Percentiles rank a stretch among this genome's conserved stretches.
phyloP scores from a whole-genome alignment of 2,329 filamentous ascomycete genomes.

The Aspergillus aculeatinus region DNA sequence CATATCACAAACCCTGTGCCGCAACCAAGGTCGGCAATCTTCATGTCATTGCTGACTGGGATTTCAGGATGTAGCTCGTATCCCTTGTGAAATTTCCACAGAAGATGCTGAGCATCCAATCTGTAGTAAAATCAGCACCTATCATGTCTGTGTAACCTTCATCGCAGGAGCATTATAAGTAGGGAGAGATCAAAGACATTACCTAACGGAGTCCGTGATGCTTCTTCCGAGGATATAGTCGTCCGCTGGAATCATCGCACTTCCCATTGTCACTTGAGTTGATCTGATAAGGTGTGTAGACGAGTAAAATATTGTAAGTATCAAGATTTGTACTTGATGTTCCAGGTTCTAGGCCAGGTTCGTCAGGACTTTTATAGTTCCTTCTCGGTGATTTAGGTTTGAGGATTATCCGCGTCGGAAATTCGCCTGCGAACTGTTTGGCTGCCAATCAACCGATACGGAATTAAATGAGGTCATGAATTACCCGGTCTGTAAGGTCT shows the following conservation, averaged over 20 bases:
- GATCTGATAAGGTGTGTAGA: too few species aligned
- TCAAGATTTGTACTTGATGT: too few species aligned
- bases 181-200: background rate
- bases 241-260: background rate
- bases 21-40: background rate
- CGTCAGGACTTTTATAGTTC: background rate
- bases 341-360: background rate
- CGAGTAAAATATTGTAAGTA: too few species aligned
- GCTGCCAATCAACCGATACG: background rate
- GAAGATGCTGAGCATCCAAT: constrained; percentile 15
- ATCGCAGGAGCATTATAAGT: background rate
- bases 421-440: too few species aligned
- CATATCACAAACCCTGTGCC: background rate
- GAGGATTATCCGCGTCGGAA: too few species aligned
- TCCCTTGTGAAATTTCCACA: constrained; percentile 15
- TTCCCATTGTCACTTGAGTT: background rate
- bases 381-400: background rate
- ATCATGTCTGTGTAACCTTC: background rate
- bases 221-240: background rate
- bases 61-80: constrained; percentile 15
- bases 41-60: constrained; percentile 10
- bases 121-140: background rate
- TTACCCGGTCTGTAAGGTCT: too few species aligned
- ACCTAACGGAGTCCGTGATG: background rate
- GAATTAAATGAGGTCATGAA: background rate